These are phyloP conservation scores for Diatrype stigma DNA, from an alignment of 2,329 filamentous ascomycete species.

Conservation along the genomic window DNA sequence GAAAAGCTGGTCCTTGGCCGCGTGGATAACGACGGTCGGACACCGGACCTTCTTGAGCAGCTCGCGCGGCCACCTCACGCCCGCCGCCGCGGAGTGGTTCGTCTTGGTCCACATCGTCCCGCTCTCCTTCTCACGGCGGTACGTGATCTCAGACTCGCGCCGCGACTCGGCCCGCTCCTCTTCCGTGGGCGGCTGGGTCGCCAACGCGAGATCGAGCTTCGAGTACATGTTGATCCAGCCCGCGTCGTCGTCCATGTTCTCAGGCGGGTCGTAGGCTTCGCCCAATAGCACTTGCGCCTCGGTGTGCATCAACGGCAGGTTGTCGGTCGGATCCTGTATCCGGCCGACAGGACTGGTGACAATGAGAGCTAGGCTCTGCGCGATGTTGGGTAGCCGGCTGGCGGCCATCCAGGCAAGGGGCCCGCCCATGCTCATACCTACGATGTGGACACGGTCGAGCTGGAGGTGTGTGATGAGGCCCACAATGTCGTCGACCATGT, in stretches of 20 bases:
- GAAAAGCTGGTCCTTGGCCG: constrained; percentile 26
- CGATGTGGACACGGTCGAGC: constrained; percentile 19
- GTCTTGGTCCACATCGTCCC: constrained; percentile 24
- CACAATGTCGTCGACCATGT: constrained; percentile 25
- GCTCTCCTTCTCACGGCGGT: constrained; percentile 13
- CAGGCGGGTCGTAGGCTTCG: constrained; percentile 6
- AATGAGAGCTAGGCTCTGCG: constrained; percentile 20
- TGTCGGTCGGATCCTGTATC: constrained; percentile 12
- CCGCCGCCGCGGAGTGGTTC: constrained; percentile 23
- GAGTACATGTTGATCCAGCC: constrained; percentile 11
- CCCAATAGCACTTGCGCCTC: constrained; percentile 8
- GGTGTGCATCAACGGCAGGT: constrained; percentile 4
- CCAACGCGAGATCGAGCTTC: constrained; percentile 7
- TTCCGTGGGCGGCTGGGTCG: constrained; percentile 10
- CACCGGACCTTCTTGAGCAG: constrained; percentile 19
- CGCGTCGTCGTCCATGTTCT: constrained; percentile 10
- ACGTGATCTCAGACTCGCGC: constrained; percentile 11
- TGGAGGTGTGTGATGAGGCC: constrained; percentile 21
- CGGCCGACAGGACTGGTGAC: constrained; percentile 18
- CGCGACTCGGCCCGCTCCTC: constrained; percentile 11
- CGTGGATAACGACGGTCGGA: constrained; percentile 25
- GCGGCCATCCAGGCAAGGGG: constrained; percentile 20
- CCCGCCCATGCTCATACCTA: constrained; percentile 24
- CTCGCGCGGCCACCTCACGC: constrained; percentile 19
- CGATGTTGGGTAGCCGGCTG: constrained; percentile 8